A percentile compares a stretch with the other conserved stretches of the same genome.
phyloP scores from a whole-genome alignment of 257 asterid genomes.

The Lantana camara region DNA sequence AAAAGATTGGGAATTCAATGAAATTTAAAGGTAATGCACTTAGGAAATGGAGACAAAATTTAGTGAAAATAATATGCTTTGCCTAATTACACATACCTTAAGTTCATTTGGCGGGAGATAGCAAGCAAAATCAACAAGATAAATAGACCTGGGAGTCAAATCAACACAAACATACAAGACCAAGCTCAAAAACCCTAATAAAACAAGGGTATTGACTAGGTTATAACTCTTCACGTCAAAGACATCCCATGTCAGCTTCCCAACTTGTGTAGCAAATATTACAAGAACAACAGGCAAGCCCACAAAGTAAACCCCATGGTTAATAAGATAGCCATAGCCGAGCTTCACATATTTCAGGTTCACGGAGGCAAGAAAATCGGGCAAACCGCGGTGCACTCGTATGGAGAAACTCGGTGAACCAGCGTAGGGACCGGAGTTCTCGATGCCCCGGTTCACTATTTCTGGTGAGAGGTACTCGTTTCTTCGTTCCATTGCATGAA shows the following conservation, averaged over 20 bases:
- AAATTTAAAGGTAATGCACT: not conserved
- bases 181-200: slow-evolving; percentile 47
- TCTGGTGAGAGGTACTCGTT: slow-evolving; percentile 52
- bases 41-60: too few species aligned
- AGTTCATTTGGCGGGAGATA: slow-evolving; percentile 59
- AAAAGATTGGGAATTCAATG: not conserved
- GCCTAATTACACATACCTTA: slow-evolving; percentile 38
- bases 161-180: slow-evolving; percentile 36
- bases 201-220: slow-evolving; percentile 27
- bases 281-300: slow-evolving; percentile 38
- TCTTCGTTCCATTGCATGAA: slow-evolving; percentile 41
- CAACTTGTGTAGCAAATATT: slow-evolving; percentile 37
- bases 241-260: slow-evolving; percentile 40
- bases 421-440: slow-evolving; percentile 49
- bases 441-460: slow-evolving; percentile 47
- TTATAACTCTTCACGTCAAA: slow-evolving; percentile 32
- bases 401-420: slow-evolving; percentile 55
- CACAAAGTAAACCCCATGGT: slow-evolving; percentile 39
- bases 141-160: slow-evolving; percentile 53
- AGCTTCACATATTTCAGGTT: slow-evolving; percentile 62
- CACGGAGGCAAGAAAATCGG: slow-evolving; percentile 57
- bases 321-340: slow-evolving; percentile 61
- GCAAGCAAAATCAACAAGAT: slow-evolving; percentile 59
- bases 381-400: slow-evolving; percentile 56
- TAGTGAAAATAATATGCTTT: not conserved